A percentile compares a stretch with the other conserved stretches of the same genome.
These are phyloP conservation scores for Sporothrix pseudoabietina DNA, from an alignment of 2,329 filamentous ascomycete genomes.

Conservation along the genomic window DNA sequence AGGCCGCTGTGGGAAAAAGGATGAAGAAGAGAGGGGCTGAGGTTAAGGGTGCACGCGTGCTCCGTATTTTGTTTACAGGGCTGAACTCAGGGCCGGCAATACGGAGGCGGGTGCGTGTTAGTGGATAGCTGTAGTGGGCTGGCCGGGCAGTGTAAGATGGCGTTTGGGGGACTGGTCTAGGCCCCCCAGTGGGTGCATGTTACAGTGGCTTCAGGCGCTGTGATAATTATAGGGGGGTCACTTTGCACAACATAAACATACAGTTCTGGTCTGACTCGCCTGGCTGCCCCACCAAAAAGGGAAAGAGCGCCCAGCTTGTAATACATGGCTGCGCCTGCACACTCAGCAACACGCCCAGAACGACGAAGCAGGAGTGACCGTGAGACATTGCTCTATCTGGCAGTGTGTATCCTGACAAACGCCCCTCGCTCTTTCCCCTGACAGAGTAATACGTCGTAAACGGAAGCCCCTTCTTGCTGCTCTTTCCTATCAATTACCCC, in stretches of 20 bases:
- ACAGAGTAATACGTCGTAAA: too few relatives aligned
- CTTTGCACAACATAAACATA: too few relatives aligned
- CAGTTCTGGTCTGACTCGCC: neutral
- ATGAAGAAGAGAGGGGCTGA: neutral
- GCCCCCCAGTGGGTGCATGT: neutral
- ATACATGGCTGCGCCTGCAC: neutral
- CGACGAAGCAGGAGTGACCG: neutral
- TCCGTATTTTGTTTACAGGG: slow-evolving; percentile 1
- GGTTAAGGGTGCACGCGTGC: neutral
- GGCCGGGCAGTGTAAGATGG: neutral
- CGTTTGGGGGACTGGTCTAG: neutral
- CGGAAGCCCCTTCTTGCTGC: neutral
- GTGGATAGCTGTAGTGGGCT: neutral
- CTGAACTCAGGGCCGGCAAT: neutral
- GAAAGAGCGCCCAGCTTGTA: neutral
- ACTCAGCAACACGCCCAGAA: slow-evolving; percentile 21
- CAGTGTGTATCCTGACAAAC: neutral
- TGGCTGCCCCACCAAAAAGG: neutral
- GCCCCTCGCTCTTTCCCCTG: neutral
- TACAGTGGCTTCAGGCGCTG: neutral
- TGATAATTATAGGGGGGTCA: neutral
- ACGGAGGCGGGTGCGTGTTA: neutral
- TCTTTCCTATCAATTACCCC: too few relatives aligned
- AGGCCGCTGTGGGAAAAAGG: neutral
- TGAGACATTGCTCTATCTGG: slow-evolving; percentile 7